Base-by-base conservation (phyloP, 352 stramenopile species). In the Phytophthora constricta region DNA sequence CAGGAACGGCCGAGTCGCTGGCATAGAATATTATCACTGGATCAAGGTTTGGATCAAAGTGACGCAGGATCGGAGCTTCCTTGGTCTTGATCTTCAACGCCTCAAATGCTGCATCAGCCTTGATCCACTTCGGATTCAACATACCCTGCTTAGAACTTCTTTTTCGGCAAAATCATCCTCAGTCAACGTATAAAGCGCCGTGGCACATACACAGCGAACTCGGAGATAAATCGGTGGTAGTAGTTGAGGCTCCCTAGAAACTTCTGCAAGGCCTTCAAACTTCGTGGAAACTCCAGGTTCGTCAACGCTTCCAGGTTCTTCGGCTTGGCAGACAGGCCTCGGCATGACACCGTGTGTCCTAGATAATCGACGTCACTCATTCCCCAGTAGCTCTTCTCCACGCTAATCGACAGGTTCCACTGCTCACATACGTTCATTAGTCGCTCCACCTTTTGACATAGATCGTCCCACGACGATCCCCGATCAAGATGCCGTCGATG, bases 401-500 rank as follows among this genome's bases (percentile, higher is more conserved):
- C 31, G 13, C 63, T 77, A 37, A 73, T 68, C 13, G 59, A 70
- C 19, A 73, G 4, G n/a, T 56, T 41, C 58, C 54, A 70, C 1
- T 39, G 19, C 8, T 72, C 48, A n/a, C 39, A 72, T 0, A 26
- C 37, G 4, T 59, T 51, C 13, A 77, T 17, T 1, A 73, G 22
- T 1, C 14, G 20, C 10, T 64, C 58, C 4, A 66, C 47, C 10
- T 47, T 48, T 0, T 56, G 27, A 45, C 58, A 69, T 2, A 76
- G 28, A 1, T 56, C 54, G 23, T 68, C 52, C 58, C 55, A 77
- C 0, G 45, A 45, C 7, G 17, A 28, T 5, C 25, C 47, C 31
- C 37, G 23, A 76, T 23, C 19, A 69, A n/a, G n/a, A 76, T 72
- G 46, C 69, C 68, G 23, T 76, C 68, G 47, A 72, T 72, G 26